Conservation (phyloP, 257 asterid species). For the Nicotiana noctiflora region DNA sequence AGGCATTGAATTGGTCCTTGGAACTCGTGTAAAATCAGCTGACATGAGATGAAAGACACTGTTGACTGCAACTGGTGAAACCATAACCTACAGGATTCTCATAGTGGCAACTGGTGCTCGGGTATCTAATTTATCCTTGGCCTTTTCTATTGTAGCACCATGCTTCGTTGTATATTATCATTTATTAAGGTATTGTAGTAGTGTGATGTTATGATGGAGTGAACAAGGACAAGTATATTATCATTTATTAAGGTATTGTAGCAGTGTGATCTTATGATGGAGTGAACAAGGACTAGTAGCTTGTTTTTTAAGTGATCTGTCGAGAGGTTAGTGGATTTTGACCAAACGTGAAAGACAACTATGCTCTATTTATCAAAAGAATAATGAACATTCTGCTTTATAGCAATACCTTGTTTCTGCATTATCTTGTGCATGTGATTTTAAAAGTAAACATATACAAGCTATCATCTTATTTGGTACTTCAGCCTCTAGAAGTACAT, state of each 20-base stretch:
- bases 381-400: background rate
- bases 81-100: conserved; percentile 69
- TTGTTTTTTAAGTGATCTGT: background rate
- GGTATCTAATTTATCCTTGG: conserved; percentile 49
- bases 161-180: too few relatives aligned
- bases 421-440: background rate
- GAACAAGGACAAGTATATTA: too few relatives aligned
- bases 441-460: background rate
- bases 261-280: background rate
- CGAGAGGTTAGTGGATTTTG: background rate
- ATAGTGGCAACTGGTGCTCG: conserved; percentile 94
- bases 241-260: background rate
- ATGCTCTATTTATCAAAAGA: background rate
- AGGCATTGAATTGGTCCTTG: conserved; percentile 87
- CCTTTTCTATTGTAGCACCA: conserved; percentile 8
- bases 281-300: background rate
- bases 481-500: background rate
- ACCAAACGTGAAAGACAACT: background rate
- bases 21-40: conserved; percentile 75
- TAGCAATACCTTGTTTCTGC: background rate
- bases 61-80: conserved; percentile 64
- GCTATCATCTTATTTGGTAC: background rate
- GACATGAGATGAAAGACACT: conserved; percentile 79
- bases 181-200: too few relatives aligned
- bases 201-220: too few relatives aligned